Percentiles rank a stretch among this genome's conserved stretches.
phyloP scores from a whole-genome alignment of 176 grass and related monocot genomes.

The Poa annua region DNA sequence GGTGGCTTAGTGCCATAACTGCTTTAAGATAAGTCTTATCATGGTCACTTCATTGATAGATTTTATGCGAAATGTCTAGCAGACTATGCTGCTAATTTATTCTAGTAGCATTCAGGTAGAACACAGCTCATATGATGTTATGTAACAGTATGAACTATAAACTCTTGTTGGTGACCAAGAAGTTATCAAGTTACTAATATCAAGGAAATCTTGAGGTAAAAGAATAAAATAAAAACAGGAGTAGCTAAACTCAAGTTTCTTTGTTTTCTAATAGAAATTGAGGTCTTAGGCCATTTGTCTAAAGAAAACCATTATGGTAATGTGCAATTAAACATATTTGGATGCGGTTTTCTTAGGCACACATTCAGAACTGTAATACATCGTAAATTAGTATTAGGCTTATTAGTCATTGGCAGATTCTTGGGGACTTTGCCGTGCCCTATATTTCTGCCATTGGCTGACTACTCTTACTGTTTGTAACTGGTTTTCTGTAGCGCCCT shows the following conservation, averaged over 20 bases:
- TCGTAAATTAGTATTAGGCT: background rate
- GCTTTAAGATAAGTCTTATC: background rate
- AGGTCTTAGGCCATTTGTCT: background rate
- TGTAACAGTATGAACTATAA: background rate
- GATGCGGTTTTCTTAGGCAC: background rate
- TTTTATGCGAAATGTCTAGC: background rate
- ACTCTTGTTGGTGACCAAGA: background rate
- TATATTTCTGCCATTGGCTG: slow-evolving; percentile 19
- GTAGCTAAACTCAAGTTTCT: background rate
- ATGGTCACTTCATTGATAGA: slow-evolving; percentile 17
- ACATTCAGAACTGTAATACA: background rate
- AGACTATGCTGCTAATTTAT: slow-evolving; percentile 15
- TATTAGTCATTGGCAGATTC: background rate
- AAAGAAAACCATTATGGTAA: background rate
- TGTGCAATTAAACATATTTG: background rate
- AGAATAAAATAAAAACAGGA: background rate
- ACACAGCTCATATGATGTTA: background rate
- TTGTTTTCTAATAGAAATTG: slow-evolving; percentile 5
- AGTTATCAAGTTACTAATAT: slow-evolving; percentile 16
- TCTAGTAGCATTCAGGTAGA: background rate
- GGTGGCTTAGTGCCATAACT: background rate
- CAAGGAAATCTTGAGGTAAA: background rate
- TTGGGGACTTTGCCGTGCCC: background rate
- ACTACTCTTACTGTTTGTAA: background rate
- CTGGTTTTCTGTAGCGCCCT: background rate